Base-by-base conservation (phyloP, 306 rosid genomes). In the Vicia villosa region DNA sequence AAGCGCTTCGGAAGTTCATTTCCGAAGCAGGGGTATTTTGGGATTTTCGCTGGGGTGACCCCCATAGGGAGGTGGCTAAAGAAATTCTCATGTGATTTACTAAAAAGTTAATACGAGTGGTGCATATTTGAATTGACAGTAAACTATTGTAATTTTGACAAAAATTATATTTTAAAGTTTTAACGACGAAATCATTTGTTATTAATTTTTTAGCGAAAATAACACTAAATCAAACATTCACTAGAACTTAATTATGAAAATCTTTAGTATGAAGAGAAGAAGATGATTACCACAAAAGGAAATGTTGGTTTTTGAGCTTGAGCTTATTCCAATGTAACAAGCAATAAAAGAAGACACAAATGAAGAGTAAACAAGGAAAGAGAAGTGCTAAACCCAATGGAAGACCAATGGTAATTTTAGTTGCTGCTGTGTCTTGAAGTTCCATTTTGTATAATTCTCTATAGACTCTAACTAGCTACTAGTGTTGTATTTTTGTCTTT, bases 331-430 rank as follows among this genome's bases (percentile, higher is more conserved):
- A 90, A 68, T 86, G 83, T 24, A 87, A 56, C 74, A 86, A 90
- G 60, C 88, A 86, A 14, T 83, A 84, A 52, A 87, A 83, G 79
- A 90, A 73, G 71, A 70, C 61, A 63, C 79, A 66, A 30, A 82
- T 22, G 73, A 79, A 20, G 41, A 85, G 5, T 2, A 90, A 32
- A 76, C 80, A 30, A 11, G 79, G 40, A 62, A 86, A 63, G 7
- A 90, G 87, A 47, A 90, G 85, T 49, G 72, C 84, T 67, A 86
- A 55, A 10, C 91, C 89, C 4, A 90, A 69, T 46, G 94, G 91
- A 63, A 86, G 85, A 5, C 84, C 78, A 56, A 90, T 50, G 17
- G 83, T 38, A 0, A 82, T 73, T 52, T 78, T 65, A 37, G 17
- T 66, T 12, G 81, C 69, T n/a, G 82, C 73, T 1, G 74, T 61